Base-by-base conservation (phyloP, 2,329 filamentous ascomycete species). In the Paraphoma chrysanthemicola region DNA sequence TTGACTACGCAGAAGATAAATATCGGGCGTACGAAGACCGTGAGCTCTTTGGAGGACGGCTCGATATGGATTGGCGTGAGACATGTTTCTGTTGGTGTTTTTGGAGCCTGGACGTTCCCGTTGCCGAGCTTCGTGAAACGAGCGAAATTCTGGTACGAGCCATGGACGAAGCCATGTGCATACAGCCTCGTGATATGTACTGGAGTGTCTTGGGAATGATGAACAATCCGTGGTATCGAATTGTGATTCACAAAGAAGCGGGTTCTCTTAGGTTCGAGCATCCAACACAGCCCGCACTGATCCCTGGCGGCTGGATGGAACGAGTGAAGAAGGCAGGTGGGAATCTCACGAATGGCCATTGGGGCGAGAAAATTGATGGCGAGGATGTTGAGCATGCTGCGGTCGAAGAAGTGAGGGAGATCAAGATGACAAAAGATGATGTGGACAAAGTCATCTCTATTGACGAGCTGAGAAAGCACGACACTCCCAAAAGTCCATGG, bases 121-220 rank as follows among this genome's bases (percentile, higher is more conserved):
- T 90, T 0, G 70, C 81, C 0, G 86, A 90, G 23, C 80, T 97
- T 14, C 79, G 81, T 41, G 78, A 78, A 2, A 85, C 90, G 0
- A 85, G 87, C 43, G 92, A 93, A 67, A 86, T 97, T 38, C 83
- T 96, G 69, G 88, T 96, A 5, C 85, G 93, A 44, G 90, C 89
- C 4, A 96, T 97, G 92, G 93, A 97, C 66, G 93, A 97, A 63
- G 86, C 89, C 52, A 89, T 97, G 86, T 91, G 90, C 76, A 81
- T 91, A 0, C 92, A 96, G 73, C 93, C 93, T 4, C 85, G 91
- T 59, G 93, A 97, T 69, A 95, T 97, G 91, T 97, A 97, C 78
- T 97, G 93, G 93, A 93, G 88, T 57, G 92, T 96, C 2, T 80
- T 97, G 39, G 93, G 93, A 0, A 97, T 97, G 93, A 97, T 97